Conservation (phyloP, 805 yeast genomes). For the Yarrowia alimentaria region DNA sequence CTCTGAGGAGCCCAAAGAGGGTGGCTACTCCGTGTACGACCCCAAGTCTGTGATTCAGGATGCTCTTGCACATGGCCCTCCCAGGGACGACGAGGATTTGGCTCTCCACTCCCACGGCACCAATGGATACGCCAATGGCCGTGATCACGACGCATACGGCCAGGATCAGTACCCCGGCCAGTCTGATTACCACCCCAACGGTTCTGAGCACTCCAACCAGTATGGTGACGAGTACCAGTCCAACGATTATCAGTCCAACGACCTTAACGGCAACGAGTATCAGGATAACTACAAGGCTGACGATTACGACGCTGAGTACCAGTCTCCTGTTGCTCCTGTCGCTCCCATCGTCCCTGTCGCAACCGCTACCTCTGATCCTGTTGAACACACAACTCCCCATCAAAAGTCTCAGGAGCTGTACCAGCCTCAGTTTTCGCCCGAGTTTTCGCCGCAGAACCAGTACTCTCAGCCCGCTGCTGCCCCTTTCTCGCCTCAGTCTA, state of each 20-base stretch:
- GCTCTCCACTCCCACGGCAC: too few species aligned
- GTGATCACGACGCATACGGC: too few species aligned
- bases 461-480: too few species aligned
- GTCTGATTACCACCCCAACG: neutral
- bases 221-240: too few species aligned
- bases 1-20: slow-evolving; percentile 2
- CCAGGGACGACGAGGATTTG: slow-evolving; percentile 7
- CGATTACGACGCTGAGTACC: too few species aligned
- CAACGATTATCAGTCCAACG: too few species aligned
- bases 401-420: slow-evolving; percentile 13
- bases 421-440: slow-evolving; percentile 20
- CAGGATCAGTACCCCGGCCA: too few species aligned
- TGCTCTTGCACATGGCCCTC: slow-evolving; percentile 9
- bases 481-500: slow-evolving; percentile 4
- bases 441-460: neutral
- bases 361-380: neutral
- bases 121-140: neutral
- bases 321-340: too few species aligned
- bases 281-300: too few species aligned
- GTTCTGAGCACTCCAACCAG: neutral
- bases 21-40: slow-evolving; percentile 13
- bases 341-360: too few species aligned
- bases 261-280: too few species aligned
- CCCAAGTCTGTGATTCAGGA: slow-evolving; percentile 22
- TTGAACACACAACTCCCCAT: neutral